Evolutionary conservation across 2,329 filamentous ascomycete species (phyloP).

Genomic region (Clarireedia monteithiana): DNA sequence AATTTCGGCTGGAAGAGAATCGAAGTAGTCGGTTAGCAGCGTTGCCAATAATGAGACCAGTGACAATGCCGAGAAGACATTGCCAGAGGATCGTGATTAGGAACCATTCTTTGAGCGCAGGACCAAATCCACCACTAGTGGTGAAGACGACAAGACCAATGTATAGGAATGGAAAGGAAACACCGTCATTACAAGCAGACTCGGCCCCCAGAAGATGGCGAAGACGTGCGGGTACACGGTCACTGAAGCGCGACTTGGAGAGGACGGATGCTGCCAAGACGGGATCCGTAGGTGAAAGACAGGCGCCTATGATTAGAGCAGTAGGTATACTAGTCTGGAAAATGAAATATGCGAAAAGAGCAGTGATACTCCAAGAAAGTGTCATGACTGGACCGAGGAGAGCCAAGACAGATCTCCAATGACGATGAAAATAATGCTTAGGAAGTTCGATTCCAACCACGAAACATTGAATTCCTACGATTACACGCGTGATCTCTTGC

Average conservation of each 20-base stretch:
- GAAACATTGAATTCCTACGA: slow-evolving; percentile 67
- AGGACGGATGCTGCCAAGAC: slow-evolving; percentile 47
- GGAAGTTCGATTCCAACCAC: slow-evolving; percentile 66
- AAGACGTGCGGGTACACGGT: slow-evolving; percentile 41
- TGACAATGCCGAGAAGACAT: slow-evolving; percentile 38
- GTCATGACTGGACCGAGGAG: slow-evolving; percentile 25
- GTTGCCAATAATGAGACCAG: slow-evolving; percentile 41
- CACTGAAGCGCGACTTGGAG: slow-evolving; percentile 44
- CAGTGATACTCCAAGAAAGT: slow-evolving; percentile 35
- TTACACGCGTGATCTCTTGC: slow-evolving; percentile 63
- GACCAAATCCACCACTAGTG: slow-evolving; percentile 28
- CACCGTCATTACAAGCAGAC: slow-evolving; percentile 47
- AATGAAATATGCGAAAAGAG: slow-evolving; percentile 37
- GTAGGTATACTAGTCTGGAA: slow-evolving; percentile 39
- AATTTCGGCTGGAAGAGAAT: slow-evolving; percentile 37
- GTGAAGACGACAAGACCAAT: slow-evolving; percentile 39
- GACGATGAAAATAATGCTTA: slow-evolving; percentile 29
- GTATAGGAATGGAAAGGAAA: slow-evolving; percentile 49
- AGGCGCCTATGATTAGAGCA: slow-evolving; percentile 44
- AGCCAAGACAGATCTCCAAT: slow-evolving; percentile 24
- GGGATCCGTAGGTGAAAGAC: slow-evolving; percentile 49
- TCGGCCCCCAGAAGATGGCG: slow-evolving; percentile 45
- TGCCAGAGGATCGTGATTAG: slow-evolving; percentile 48
- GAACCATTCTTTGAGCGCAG: slow-evolving; percentile 42
- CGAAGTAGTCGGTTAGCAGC: slow-evolving; percentile 40